Evolutionary conservation across 2,329 filamentous ascomycete species (phyloP), one percentile per base, ranked within the genome.

Genomic region (Penicillium sp.): DNA sequence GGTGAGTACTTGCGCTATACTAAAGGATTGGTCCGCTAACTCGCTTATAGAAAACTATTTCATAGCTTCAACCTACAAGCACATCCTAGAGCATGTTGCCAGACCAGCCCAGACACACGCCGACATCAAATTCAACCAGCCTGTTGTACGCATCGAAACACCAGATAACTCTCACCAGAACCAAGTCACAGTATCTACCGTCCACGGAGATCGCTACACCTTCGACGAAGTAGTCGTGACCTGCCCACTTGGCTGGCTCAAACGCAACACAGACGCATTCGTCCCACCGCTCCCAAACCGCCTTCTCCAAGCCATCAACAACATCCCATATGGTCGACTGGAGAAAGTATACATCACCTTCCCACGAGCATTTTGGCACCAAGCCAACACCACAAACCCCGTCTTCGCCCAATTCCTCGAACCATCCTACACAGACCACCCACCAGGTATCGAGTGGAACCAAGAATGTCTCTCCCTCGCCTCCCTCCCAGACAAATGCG

Each of bases 391-490:
- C 67, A 24, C 64, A 67, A 9, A 37, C 72, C 76, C 83, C 4
- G 82, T 85, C 20, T 90, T 91, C 67, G 82, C 81, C 35, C 83
- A 89, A 61, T 94, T 88, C 78, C 77, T 89, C 28, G 71, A 81
- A 0, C 89, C 89, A 2, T 68, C 63, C 1, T 94, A 95, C 64
- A 77, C 83, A 0, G 52, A 72, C 0, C 70, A 77, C 41, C 78
- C 80, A 1, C 85, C 86, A 55, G 78, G 81, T 1, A 58, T 76
- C 5, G 69, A 74, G 49, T 93, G 87, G 87, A 80, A 82, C 51
- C 85, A 88, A 66, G 85, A 91, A 69, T 79, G 82, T 43, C 76
- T 94, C 47, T 89, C 91, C 47, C 77, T 95, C 18, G 83, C 85
- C 34, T 81, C 84, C 1, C 74, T 94, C 2, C 75, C 79, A 0